Conservation (phyloP, 2,329 filamentous ascomycete genomes). For the Penicillium aurantiogriseum region DNA sequence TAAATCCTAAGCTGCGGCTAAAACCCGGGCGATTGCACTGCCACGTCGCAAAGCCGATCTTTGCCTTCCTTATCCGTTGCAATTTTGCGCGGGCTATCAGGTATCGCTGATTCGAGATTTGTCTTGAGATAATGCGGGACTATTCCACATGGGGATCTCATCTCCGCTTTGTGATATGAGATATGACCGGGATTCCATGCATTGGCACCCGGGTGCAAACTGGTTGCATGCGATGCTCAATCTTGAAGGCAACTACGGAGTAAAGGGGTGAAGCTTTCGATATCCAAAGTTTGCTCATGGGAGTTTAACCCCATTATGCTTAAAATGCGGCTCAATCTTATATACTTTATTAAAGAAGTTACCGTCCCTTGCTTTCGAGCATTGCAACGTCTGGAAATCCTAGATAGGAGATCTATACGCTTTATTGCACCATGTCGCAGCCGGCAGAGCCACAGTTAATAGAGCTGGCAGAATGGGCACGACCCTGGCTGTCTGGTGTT, state of each 20-base stretch:
- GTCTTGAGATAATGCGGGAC: neutral
- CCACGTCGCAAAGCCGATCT: neutral
- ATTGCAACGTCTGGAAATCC: neutral
- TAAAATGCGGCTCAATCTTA: neutral
- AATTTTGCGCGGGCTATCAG: neutral
- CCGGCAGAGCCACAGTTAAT: neutral
- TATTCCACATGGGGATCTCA: neutral
- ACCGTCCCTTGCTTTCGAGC: neutral
- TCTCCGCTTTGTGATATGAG: neutral
- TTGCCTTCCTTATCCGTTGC: neutral
- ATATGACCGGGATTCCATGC: neutral
- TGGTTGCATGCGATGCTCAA: neutral
- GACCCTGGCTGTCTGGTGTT: neutral
- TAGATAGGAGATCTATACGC: neutral
- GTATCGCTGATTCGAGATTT: neutral
- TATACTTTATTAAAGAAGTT: neutral
- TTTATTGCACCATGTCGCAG: neutral
- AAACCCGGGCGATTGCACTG: neutral
- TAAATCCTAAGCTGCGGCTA: neutral
- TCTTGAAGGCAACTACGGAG: neutral
- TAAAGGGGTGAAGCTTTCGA: neutral
- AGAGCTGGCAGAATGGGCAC: neutral
- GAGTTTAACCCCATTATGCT: neutral
- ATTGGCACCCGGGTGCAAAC: neutral
- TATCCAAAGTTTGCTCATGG: neutral